These are phyloP conservation scores for Diutina pseudorugosa DNA, from an alignment of 1,139 yeast genomes.

Conservation along the genomic window DNA sequence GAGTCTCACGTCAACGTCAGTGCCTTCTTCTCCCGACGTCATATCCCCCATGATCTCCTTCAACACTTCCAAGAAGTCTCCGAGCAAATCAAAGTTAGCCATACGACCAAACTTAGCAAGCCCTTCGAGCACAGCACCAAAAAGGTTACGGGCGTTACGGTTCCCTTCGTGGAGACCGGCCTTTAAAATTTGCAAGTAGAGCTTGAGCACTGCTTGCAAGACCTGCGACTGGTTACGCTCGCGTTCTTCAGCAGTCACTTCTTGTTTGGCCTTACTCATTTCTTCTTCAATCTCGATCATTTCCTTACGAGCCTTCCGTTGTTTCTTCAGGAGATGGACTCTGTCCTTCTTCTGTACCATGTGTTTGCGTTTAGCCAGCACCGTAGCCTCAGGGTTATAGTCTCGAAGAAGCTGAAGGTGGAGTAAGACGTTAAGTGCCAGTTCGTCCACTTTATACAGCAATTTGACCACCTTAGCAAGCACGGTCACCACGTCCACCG, in stretches of 20 bases:
- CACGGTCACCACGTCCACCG: conserved; percentile 59
- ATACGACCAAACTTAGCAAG: conserved; percentile 81
- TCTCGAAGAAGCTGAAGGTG: conserved; percentile 69
- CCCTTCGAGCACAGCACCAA: conserved; percentile 87
- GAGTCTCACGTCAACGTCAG: conserved; percentile 38
- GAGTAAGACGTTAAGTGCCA: conserved; percentile 62
- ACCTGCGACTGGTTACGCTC: conserved; percentile 80
- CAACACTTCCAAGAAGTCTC: conserved; percentile 82
- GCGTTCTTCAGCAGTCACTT: conserved; percentile 77
- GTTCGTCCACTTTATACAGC: conserved; percentile 72
- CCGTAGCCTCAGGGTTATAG: conserved; percentile 51
- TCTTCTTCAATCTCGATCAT: conserved; percentile 81
- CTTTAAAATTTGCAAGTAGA: conserved; percentile 69
- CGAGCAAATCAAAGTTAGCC: conserved; percentile 84
- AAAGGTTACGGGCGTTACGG: conserved; percentile 39
- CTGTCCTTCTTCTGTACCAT: conserved; percentile 75
- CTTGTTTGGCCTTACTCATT: conserved; percentile 74
- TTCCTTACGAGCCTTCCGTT: conserved; percentile 79
- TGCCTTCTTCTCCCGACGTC: conserved; percentile 13
- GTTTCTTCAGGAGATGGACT: conserved; percentile 79
- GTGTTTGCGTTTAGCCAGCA: background rate
- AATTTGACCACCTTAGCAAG: conserved; percentile 61
- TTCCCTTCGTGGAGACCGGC: conserved; percentile 27
- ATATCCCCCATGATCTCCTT: conserved; percentile 59
- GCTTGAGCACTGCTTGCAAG: conserved; percentile 53